phyloP scores from a whole-genome alignment of 805 yeast species.

The Candida succiphila region DNA sequence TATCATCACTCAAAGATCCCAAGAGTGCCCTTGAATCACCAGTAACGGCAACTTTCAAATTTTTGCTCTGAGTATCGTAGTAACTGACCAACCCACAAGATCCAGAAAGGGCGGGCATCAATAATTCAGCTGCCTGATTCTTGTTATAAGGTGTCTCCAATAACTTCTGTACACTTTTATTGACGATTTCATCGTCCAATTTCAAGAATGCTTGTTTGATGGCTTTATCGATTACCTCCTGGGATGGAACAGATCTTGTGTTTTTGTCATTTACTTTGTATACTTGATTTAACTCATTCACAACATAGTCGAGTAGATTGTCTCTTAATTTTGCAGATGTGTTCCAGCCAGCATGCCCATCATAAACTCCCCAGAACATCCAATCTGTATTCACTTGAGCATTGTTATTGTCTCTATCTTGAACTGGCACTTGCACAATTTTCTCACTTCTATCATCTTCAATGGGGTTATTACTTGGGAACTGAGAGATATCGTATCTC shows the following conservation, averaged over 20 bases:
- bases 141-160: conserved; percentile 55
- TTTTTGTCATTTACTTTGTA: conserved; percentile 45
- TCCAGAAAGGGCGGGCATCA: conserved; percentile 92
- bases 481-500: conserved; percentile 82
- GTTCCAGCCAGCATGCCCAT: conserved; percentile 96
- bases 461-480: conserved; percentile 86
- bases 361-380: conserved; percentile 93
- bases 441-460: conserved; percentile 91
- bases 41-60: conserved; percentile 83
- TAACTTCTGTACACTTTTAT: conserved; percentile 59
- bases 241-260: conserved; percentile 52
- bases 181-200: conserved; percentile 80
- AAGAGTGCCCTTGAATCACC: conserved; percentile 93
- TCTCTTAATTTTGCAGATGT: conserved; percentile 83
- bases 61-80: conserved; percentile 66
- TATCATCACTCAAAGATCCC: conserved; percentile 56
- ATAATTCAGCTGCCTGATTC: conserved; percentile 58
- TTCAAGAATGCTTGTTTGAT: conserved; percentile 71
- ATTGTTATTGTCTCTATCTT: conserved; percentile 43
- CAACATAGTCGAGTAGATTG: conserved; percentile 65
- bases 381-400: conserved; percentile 50
- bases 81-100: conserved; percentile 86
- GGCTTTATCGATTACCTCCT: conserved; percentile 68
- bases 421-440: conserved; percentile 64
- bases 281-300: conserved; percentile 60